These are phyloP conservation scores for Salix arbutifolia DNA, from an alignment of 345 rosid species.

Conservation along the genomic window DNA sequence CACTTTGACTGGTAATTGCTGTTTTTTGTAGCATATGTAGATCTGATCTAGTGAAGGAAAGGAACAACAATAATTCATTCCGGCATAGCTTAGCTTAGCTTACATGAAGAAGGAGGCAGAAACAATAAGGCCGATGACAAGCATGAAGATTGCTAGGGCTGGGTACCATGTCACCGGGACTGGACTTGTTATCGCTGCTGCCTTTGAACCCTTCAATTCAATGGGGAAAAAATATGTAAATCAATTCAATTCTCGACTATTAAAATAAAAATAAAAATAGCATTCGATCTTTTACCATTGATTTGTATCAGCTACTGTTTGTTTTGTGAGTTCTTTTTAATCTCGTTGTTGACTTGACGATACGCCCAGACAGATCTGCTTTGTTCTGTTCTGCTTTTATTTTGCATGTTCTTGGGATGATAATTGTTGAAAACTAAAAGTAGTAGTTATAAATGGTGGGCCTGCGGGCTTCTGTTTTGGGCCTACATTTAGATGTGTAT, in stretches of 20 bases:
- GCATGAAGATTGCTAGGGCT: conserved; percentile 51
- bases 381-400: neutral
- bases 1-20: neutral
- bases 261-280: neutral
- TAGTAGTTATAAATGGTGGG: neutral
- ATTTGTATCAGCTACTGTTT: neutral
- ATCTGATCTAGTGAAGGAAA: neutral
- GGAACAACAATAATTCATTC: neutral
- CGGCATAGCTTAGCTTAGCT: conserved; percentile 11
- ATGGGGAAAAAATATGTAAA: neutral
- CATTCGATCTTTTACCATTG: neutral
- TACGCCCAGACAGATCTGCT: neutral
- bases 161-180: conserved; percentile 70
- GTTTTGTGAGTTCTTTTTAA: neutral
- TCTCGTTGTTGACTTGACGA: neutral
- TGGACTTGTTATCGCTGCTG: conserved; percentile 62
- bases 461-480: neutral
- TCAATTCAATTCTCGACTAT: neutral
- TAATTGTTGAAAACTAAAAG: too few relatives aligned
- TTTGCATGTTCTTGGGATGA: neutral
- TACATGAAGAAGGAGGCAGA: conserved; percentile 88
- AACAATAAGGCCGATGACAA: conserved; percentile 63
- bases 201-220: conserved; percentile 47
- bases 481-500: neutral
- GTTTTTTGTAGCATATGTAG: neutral